Evolutionary conservation across 768 basidiomycete species (phyloP).

Genomic region (Boletus bicolor): DNA sequence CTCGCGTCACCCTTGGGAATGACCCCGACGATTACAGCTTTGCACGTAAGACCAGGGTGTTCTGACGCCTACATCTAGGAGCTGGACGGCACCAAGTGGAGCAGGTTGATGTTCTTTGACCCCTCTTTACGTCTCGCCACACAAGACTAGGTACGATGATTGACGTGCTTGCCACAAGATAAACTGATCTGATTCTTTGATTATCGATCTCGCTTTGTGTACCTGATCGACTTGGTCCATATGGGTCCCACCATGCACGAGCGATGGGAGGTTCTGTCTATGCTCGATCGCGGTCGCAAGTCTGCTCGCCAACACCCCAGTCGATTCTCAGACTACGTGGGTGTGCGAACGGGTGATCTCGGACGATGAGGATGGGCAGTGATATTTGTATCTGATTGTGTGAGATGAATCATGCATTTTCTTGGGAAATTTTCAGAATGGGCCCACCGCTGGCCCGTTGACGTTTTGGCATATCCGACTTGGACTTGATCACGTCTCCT

Average conservation of each 20-base stretch:
- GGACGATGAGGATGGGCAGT: too few relatives aligned
- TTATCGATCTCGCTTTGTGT: background rate
- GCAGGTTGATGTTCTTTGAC: background rate
- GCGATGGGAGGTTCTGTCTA: background rate
- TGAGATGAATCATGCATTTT: constrained; percentile 5
- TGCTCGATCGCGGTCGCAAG: background rate
- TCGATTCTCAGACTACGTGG: background rate
- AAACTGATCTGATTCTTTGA: background rate
- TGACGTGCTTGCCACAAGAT: background rate
- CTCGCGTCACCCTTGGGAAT: background rate
- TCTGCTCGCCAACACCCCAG: too few relatives aligned
- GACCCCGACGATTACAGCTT: too few relatives aligned
- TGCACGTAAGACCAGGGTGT: background rate
- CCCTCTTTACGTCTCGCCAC: background rate
- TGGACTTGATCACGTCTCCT: background rate
- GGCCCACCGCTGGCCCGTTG: background rate
- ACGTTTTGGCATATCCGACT: background rate
- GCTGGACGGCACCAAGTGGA: background rate
- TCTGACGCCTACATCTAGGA: background rate
- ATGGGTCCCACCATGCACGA: background rate
- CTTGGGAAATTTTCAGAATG: constrained; percentile 12
- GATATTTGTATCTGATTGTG: constrained; percentile 22
- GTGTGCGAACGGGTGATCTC: too few relatives aligned
- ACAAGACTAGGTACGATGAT: background rate
- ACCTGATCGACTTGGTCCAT: background rate